phyloP scores from a whole-genome alignment of 83 land plant genomes.

The Thuja plicata region DNA sequence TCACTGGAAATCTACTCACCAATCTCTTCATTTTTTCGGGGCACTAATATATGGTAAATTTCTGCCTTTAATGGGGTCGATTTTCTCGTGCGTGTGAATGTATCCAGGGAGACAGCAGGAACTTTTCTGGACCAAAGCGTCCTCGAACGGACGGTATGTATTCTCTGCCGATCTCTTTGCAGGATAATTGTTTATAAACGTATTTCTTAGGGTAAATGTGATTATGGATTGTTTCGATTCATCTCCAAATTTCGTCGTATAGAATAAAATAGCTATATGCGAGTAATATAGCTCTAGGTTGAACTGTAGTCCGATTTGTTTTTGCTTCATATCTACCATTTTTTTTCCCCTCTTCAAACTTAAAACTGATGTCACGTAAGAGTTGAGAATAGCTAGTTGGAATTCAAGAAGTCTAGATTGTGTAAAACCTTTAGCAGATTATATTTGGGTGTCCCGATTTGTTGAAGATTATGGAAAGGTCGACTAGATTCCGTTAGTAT shows the following conservation, averaged over 20 bases:
- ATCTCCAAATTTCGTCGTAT: not conserved
- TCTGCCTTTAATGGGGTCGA: not conserved
- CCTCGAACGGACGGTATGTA: constrained; percentile 71
- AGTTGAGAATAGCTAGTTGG: not conserved
- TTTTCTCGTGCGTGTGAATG: not conserved
- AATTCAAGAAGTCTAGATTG: not conserved
- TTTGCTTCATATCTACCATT: not conserved
- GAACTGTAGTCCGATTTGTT: no score
- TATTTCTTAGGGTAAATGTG: not conserved
- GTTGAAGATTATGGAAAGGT: not conserved
- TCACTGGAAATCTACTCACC: not conserved
- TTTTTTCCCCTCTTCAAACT: not conserved
- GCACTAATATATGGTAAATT: not conserved
- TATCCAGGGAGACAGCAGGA: constrained; percentile 58
- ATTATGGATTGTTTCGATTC: not conserved
- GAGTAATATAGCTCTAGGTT: not conserved
- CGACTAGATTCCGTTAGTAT: not conserved
- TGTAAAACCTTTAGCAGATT: not conserved
- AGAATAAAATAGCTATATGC: not conserved
- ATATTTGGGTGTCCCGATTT: not conserved
- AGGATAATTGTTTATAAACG: not conserved
- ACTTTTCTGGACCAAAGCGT: constrained; percentile 63
- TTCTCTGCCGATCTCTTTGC: not conserved
- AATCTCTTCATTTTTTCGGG: not conserved
- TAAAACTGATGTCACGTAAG: not conserved